These are phyloP conservation scores for Ustilago tritici DNA, from an alignment of 1,284 basidiomycete genomes.

Conservation along the genomic window DNA sequence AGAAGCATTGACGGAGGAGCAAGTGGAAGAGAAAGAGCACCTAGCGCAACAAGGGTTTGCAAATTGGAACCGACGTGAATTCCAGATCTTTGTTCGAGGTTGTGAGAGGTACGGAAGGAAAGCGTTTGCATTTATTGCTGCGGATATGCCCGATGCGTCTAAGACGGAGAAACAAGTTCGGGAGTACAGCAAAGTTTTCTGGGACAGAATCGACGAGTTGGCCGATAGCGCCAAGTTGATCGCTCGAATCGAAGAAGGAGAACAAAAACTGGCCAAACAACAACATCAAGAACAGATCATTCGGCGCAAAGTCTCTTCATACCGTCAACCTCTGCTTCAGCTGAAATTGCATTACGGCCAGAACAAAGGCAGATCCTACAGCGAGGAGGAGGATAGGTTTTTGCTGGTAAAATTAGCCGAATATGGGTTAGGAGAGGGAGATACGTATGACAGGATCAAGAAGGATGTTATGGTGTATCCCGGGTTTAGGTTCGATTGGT, in stretches of 20 bases:
- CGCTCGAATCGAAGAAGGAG: slow-evolving; percentile 67
- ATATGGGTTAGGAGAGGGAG: slow-evolving; percentile 91
- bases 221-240: slow-evolving; percentile 65
- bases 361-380: slow-evolving; percentile 87
- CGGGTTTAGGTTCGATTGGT: slow-evolving; percentile 94
- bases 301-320: slow-evolving; percentile 51
- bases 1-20: slow-evolving; percentile 75
- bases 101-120: slow-evolving; percentile 89
- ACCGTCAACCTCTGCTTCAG: slow-evolving; percentile 58
- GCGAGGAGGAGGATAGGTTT: slow-evolving; percentile 96
- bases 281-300: slow-evolving; percentile 59
- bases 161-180: slow-evolving; percentile 86
- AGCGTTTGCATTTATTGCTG: slow-evolving; percentile 80
- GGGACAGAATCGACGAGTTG: slow-evolving; percentile 88
- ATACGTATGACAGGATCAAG: slow-evolving; percentile 95
- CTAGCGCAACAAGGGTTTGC: slow-evolving; percentile 59
- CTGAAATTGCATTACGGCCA: slow-evolving; percentile 65
- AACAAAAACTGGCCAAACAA: slow-evolving; percentile 62
- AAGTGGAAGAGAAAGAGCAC: slow-evolving; percentile 79
- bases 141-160: slow-evolving; percentile 76
- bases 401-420: slow-evolving; percentile 89
- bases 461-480: slow-evolving; percentile 94
- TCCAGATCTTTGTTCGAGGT: slow-evolving; percentile 88
- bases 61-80: slow-evolving; percentile 81
- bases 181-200: slow-evolving; percentile 86